Evolutionary conservation across 202 grass and related monocot species (phyloP).

Genomic region (Musa balbisiana): DNA sequence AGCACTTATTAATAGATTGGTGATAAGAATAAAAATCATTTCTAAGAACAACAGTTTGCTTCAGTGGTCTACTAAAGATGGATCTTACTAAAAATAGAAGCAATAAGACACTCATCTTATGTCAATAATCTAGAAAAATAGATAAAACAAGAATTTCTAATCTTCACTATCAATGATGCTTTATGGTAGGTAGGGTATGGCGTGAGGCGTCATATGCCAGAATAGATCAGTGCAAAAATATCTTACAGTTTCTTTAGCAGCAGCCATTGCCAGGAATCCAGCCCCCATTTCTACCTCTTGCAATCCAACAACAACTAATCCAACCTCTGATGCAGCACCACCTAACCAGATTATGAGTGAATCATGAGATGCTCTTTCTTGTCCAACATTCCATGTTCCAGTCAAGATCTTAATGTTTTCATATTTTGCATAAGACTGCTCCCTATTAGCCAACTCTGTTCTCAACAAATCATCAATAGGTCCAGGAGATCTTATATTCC

Average conservation of each 20-base stretch:
- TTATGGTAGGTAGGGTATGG: neutral
- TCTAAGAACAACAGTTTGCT: no score
- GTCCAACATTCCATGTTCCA: conserved; percentile 95
- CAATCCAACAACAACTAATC: conserved; percentile 85
- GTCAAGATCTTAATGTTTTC: conserved; percentile 89
- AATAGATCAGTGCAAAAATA: conserved; percentile 15
- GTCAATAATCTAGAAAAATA: neutral
- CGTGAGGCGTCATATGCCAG: neutral
- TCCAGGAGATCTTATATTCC: conserved; percentile 76
- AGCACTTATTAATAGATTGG: no score
- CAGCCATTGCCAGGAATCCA: conserved; percentile 96
- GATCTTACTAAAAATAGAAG: no score
- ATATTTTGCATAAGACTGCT: conserved; percentile 76
- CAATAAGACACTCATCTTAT: no score
- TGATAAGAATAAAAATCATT: no score
- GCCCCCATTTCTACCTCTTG: conserved; percentile 99
- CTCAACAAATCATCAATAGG: conserved; percentile 76
- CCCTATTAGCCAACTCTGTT: conserved; percentile 70
- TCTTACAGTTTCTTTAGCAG: conserved; percentile 97
- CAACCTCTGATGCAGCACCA: conserved; percentile 82
- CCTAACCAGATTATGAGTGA: conserved; percentile 82
- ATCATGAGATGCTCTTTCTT: conserved; percentile 76
- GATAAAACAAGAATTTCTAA: neutral
- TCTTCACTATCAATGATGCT: neutral
- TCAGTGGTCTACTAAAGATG: no score